A percentile compares a stretch with the other conserved stretches of the same genome.
phyloP scores from a whole-genome alignment of 73 alveolate species.

The Blepharisma stoltei region DNA sequence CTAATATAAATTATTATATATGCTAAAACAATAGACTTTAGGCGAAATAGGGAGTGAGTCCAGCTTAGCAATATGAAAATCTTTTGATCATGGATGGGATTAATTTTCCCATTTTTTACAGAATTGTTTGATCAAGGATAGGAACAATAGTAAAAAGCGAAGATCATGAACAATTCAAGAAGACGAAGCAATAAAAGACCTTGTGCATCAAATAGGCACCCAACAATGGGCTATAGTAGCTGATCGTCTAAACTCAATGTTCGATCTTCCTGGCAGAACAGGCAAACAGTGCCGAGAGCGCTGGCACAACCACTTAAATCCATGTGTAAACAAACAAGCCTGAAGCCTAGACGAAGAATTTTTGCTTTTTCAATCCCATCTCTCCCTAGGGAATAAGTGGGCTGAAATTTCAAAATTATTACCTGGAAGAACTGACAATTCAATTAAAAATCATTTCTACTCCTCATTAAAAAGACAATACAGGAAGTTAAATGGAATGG shows the following conservation, averaged over 20 bases:
- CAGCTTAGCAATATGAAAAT: no score
- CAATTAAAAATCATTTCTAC: conserved; percentile 83
- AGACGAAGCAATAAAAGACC: conserved; percentile 54
- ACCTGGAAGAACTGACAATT: conserved; percentile 90
- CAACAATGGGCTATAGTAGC: conserved; percentile 66
- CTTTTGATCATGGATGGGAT: no score
- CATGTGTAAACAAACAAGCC: conserved; percentile 80
- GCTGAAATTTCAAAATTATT: conserved; percentile 78
- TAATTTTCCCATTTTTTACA: no score
- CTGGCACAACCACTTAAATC: conserved; percentile 95
- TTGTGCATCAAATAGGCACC: conserved; percentile 53
- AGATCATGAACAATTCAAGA: conserved; percentile 48
- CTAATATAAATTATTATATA: no score
- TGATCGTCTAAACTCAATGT: conserved; percentile 35
- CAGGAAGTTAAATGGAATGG: conserved; percentile 58
- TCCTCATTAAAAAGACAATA: conserved; percentile 79
- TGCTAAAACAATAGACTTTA: no score
- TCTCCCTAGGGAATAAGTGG: conserved; percentile 87
- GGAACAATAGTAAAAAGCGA: conserved; percentile 2
- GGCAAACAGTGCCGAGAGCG: conserved; percentile 97
- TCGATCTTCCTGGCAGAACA: conserved; percentile 52
- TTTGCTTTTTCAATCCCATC: conserved; percentile 70
- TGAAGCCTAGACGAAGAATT: conserved; percentile 90
- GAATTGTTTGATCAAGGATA: no score
- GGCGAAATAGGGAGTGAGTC: no score